phyloP scores from a whole-genome alignment of 179 eudicot species.

The Drosera spatulata region DNA sequence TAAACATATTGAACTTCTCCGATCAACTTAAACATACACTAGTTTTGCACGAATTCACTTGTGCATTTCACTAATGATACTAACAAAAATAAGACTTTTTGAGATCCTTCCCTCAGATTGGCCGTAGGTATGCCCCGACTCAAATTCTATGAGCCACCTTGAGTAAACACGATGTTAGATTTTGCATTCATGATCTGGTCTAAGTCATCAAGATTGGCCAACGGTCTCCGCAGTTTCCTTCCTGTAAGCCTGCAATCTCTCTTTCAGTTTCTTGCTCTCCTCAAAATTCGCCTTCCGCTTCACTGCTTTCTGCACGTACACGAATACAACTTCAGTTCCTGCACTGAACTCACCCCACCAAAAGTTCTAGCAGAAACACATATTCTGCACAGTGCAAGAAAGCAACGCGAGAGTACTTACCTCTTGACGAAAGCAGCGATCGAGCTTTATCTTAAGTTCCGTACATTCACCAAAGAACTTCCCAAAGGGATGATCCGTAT shows the following conservation, averaged over 20 bases:
- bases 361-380: too few relatives aligned
- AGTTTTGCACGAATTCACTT: too few relatives aligned
- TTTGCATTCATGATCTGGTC: not conserved
- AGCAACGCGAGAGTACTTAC: slow-evolving; percentile 18
- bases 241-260: slow-evolving; percentile 59
- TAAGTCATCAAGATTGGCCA: slow-evolving; percentile 4
- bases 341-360: too few relatives aligned
- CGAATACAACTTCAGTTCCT: not conserved
- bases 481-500: slow-evolving; percentile 60
- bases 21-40: too few relatives aligned
- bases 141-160: too few relatives aligned
- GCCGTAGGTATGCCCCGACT: too few relatives aligned
- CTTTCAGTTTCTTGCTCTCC: slow-evolving; percentile 73
- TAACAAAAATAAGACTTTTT: too few relatives aligned
- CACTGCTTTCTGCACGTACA: slow-evolving; percentile 44
- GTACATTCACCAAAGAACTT: slow-evolving; percentile 88
- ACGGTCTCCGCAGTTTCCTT: slow-evolving; percentile 34
- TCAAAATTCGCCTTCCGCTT: slow-evolving; percentile 82
- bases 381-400: too few relatives aligned
- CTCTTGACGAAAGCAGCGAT: slow-evolving; percentile 81
- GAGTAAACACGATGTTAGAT: too few relatives aligned
- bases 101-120: too few relatives aligned
- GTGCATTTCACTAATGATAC: too few relatives aligned
- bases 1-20: too few relatives aligned
- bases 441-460: slow-evolving; percentile 78